These are phyloP conservation scores for Globisporangium paroecandrum DNA, from an alignment of 352 stramenopile genomes.

Conservation along the genomic window DNA sequence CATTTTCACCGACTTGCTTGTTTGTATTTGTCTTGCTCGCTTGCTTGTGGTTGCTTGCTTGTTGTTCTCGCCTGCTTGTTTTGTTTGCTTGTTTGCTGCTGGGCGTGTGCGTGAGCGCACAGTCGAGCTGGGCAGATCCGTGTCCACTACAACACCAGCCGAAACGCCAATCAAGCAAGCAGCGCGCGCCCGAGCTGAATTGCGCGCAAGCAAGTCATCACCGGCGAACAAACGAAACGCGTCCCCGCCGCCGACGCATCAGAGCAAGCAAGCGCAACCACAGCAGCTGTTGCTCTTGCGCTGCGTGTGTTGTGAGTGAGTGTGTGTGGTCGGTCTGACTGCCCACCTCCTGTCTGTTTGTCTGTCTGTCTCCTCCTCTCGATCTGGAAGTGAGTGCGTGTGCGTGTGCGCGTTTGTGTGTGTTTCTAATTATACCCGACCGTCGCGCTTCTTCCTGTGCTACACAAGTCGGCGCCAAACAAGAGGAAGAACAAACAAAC, in stretches of 20 bases:
- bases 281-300: slow-evolving; percentile 1
- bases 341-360: not conserved
- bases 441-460: not conserved
- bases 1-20: not conserved
- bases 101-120: not conserved
- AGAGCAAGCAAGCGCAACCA: slow-evolving; percentile 2
- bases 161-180: slow-evolving; percentile 4
- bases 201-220: not conserved
- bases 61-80: not conserved
- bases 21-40: not conserved
- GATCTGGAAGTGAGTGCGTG: not conserved
- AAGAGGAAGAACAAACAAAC: not conserved
- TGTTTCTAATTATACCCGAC: slow-evolving; percentile 6
- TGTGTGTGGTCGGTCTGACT: not conserved
- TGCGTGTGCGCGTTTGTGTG: not conserved
- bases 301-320: not conserved
- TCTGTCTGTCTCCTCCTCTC: not conserved
- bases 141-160: slow-evolving; percentile 7
- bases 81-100: not conserved
- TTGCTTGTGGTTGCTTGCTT: slow-evolving; percentile 7
- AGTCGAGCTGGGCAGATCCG: not conserved
- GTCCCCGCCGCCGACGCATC: too few species aligned
- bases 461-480: not conserved
- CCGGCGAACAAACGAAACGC: not conserved
- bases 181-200: not conserved